phyloP scores from a whole-genome alignment of 2,329 filamentous ascomycete genomes.

The Arthrobotrys sinensis region DNA sequence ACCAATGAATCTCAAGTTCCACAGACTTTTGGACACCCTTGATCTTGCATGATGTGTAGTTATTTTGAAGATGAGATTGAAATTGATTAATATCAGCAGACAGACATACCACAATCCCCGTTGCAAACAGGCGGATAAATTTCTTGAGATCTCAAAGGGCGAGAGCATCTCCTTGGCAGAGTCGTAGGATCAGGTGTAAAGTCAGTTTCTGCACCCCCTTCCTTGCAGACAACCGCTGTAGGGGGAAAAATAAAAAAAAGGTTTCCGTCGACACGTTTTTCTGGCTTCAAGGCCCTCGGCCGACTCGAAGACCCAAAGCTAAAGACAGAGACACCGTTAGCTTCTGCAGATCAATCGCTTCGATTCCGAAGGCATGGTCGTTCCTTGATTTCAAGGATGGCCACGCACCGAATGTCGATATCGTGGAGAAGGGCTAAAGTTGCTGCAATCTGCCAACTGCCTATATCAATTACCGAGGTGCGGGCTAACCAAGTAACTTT shows the following conservation, averaged over 20 bases:
- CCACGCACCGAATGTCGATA: conserved; percentile 14
- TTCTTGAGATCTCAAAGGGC: conserved; percentile 24
- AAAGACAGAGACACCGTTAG: conserved; percentile 30
- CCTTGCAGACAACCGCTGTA: not conserved
- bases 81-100: conserved; percentile 19
- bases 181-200: conserved; percentile 37
- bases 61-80: conserved; percentile 26
- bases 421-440: conserved; percentile 37
- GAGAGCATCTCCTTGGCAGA: conserved; percentile 4
- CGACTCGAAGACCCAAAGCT: conserved; percentile 18
- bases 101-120: conserved; percentile 26
- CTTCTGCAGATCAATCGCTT: conserved; percentile 56
- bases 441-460: conserved; percentile 46
- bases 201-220: not conserved
- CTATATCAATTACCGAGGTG: conserved; percentile 60
- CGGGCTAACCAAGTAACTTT: conserved; percentile 16
- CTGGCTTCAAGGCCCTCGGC: conserved; percentile 14
- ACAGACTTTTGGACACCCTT: conserved; percentile 27
- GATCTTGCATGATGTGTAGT: conserved; percentile 21
- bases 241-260: conserved; percentile 8
- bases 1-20: conserved; percentile 40
- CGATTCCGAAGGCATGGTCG: conserved; percentile 55
- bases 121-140: conserved; percentile 43
- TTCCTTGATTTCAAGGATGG: conserved; percentile 50
- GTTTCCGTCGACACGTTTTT: conserved; percentile 32